Evolutionary conservation across 163 green algal species (phyloP), one percentile per base, ranked within the genome.

Genomic region (Smithsoniella earleae): DNA sequence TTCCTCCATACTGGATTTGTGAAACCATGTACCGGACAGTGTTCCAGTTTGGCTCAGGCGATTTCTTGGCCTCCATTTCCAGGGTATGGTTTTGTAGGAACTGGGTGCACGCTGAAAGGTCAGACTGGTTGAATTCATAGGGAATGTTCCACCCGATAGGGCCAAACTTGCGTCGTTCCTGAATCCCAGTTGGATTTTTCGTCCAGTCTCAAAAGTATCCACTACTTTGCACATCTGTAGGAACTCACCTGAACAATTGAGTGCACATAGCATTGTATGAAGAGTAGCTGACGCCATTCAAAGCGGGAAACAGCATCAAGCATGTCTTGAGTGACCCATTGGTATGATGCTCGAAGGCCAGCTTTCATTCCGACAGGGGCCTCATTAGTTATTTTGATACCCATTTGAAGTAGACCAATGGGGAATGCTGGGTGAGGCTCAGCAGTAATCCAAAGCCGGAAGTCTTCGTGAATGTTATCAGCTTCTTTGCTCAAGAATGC

Each of bases 351-450:
- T 3, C 88, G 82, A 77, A 97, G 79, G 34, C 90, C 89, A 31
- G 91, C 91, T 76, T 91, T 89, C 65, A 97, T 92, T 78, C 91
- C 91, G 30, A 93, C 86, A 31, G 92, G 92, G 6, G 92, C 86
- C 79, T 96, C 91, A 81, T 93, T 94, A 74, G 90, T 95, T 78
- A 96, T 87, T 84, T 97, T 97, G 83, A 95, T 92, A 77, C 85
- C 86, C 84, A 95, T 93, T 81, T 93, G 91, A 75, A 97, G 81
- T 78, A 97, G 84, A 28, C 91, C 92, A 64, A 96, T 95, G 74
- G 92, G 92, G 84, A 98, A 96, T 64, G 87, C 80, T n/a, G 86
- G 85, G 78, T 95, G 86, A 36, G 92, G 91, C 82, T 95, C 89
- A 0, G 90, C 86, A 3, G 92, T 98, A 77, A 98, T 92, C 88